Conservation (phyloP, 345 rosid genomes). For the Clarkia xantiana region DNA sequence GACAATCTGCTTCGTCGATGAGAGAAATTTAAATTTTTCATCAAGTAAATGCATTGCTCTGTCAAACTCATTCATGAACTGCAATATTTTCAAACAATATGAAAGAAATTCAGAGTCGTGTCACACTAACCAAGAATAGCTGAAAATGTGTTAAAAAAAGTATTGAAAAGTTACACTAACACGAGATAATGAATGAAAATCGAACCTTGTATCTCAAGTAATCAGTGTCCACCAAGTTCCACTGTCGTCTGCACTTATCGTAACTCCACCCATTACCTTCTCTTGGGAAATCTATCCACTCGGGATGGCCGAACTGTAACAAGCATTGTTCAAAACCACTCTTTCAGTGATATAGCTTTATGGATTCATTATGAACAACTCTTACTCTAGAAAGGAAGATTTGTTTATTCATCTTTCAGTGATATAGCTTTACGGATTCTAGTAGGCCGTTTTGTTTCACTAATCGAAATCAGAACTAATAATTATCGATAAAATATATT, state of each 20-base stretch:
- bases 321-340: constrained; percentile 7
- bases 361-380: background rate
- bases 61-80: constrained; percentile 70
- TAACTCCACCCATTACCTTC: constrained; percentile 83
- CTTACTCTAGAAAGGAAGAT: too few species aligned
- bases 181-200: background rate
- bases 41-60: constrained; percentile 60
- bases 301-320: constrained; percentile 71
- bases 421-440: background rate
- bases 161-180: background rate
- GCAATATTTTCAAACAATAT: constrained; percentile 9
- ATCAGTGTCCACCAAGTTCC: constrained; percentile 45
- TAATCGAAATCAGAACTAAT: background rate
- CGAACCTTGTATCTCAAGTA: constrained; percentile 65
- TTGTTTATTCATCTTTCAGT: background rate
- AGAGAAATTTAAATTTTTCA: constrained; percentile 41
- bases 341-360: background rate
- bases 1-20: constrained; percentile 58
- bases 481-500: background rate
- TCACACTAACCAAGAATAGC: too few species aligned
- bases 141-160: background rate
- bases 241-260: constrained; percentile 62
- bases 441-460: background rate
- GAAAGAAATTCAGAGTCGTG: too few species aligned
- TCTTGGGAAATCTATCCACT: constrained; percentile 82